Evolutionary conservation across 2,329 filamentous ascomycete genomes (phyloP).

Genomic region (Fusarium sp.): DNA sequence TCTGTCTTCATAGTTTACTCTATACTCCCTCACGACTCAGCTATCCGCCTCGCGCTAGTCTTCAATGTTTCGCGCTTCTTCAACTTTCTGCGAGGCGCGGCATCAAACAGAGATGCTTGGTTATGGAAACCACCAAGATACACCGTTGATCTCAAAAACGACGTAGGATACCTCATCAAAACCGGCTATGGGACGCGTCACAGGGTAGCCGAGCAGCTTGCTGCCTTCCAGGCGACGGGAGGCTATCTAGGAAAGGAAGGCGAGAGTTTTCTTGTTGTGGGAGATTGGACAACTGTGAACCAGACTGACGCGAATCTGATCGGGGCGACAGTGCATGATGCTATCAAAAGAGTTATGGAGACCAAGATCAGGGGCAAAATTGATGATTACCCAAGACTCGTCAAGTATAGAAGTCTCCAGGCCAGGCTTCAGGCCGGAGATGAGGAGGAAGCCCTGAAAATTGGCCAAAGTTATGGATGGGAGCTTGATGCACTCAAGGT

Average conservation of each 20-base stretch:
- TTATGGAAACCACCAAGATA: constrained; percentile 52
- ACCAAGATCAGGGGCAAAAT: constrained; percentile 45
- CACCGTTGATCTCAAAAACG: constrained; percentile 57
- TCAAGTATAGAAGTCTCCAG: constrained; percentile 55
- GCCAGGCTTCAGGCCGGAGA: constrained; percentile 53
- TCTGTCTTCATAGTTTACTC: constrained; percentile 43
- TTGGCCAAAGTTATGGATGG: constrained; percentile 58
- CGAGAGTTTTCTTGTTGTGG: constrained; percentile 60
- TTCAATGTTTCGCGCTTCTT: constrained; percentile 51
- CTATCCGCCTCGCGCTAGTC: constrained; percentile 48
- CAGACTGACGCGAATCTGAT: constrained; percentile 48
- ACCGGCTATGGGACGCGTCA: constrained; percentile 66
- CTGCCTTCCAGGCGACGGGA: constrained; percentile 53
- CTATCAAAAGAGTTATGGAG: constrained; percentile 52
- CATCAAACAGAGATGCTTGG: constrained; percentile 54
- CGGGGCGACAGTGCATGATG: constrained; percentile 55
- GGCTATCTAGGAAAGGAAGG: constrained; percentile 52
- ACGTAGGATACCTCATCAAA: constrained; percentile 65
- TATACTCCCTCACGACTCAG: constrained; percentile 50
- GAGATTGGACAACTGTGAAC: constrained; percentile 59
- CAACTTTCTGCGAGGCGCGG: constrained; percentile 46
- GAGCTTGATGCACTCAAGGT: constrained; percentile 64
- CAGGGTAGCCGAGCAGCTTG: constrained; percentile 59
- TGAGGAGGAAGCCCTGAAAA: constrained; percentile 50
- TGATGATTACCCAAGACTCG: constrained; percentile 49